A percentile compares a stretch with the other conserved stretches of the same genome.
These are phyloP conservation scores for Magnusiomyces sp. DNA, from an alignment of 1,139 yeast genomes.

Conservation along the genomic window DNA sequence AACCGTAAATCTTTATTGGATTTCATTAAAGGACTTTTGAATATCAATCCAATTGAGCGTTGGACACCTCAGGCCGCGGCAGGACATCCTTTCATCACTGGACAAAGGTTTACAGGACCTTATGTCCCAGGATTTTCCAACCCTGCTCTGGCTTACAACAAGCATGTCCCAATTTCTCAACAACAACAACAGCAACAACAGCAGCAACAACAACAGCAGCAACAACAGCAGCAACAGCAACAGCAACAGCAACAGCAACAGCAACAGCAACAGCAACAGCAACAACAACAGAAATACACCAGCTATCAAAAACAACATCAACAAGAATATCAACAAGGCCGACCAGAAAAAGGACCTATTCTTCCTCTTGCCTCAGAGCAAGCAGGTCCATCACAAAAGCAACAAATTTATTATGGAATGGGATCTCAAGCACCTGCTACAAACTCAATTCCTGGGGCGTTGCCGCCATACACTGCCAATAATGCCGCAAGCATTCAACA, in stretches of 20 bases:
- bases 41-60: constrained; percentile 83
- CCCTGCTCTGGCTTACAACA: background rate
- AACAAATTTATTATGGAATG: background rate
- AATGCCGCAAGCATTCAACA: background rate
- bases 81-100: constrained; percentile 79
- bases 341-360: background rate
- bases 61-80: constrained; percentile 96
- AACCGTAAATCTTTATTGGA: constrained; percentile 68
- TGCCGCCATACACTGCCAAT: constrained; percentile 8
- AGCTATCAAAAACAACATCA: background rate
- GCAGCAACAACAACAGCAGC: background rate
- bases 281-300: constrained; percentile 3
- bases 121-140: constrained; percentile 24
- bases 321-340: constrained; percentile 3
- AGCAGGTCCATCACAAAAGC: constrained; percentile 6
- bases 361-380: background rate
- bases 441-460: background rate
- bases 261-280: constrained; percentile 7
- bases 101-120: constrained; percentile 30
- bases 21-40: constrained; percentile 68
- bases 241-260: background rate
- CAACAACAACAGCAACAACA: constrained; percentile 7
- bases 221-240: constrained; percentile 4
- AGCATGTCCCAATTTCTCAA: background rate
- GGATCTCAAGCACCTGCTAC: constrained; percentile 3